Conservation (phyloP, 768 basidiomycete genomes). For the Agrocybe praecox region DNA sequence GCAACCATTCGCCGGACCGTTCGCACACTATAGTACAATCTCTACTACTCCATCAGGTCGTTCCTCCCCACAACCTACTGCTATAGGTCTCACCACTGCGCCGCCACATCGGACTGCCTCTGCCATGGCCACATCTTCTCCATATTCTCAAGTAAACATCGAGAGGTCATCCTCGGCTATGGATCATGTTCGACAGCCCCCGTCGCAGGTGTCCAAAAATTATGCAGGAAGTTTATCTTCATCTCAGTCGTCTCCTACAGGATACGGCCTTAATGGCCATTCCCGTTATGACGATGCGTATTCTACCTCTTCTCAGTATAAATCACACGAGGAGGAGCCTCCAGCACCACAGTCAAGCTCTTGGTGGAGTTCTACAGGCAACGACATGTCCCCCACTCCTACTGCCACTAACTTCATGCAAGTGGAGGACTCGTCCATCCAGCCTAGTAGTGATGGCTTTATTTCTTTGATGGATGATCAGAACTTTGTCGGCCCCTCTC, state of each 20-base stretch:
- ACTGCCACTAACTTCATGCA: constrained; percentile 68
- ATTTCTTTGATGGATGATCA: constrained; percentile 81
- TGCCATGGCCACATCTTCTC: constrained; percentile 61
- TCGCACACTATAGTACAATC: constrained; percentile 92
- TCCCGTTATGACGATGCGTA: constrained; percentile 10
- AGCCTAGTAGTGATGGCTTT: constrained; percentile 60
- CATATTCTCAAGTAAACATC: constrained; percentile 51
- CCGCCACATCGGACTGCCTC: constrained; percentile 69
- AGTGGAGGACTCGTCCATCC: constrained; percentile 44
- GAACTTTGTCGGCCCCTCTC: constrained; percentile 40
- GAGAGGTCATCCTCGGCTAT: constrained; percentile 80
- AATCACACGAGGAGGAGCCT: constrained; percentile 27
- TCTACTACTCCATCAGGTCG: constrained; percentile 74
- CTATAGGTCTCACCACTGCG: constrained; percentile 35
- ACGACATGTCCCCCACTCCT: constrained; percentile 53
- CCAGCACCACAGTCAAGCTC: constrained; percentile 39
- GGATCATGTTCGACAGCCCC: constrained; percentile 64
- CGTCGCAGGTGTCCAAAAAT: constrained; percentile 53
- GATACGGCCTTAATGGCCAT: constrained; percentile 36
- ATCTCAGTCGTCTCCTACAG: constrained; percentile 24
- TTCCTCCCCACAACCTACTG: constrained; percentile 73
- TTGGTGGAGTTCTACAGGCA: constrained; percentile 64
- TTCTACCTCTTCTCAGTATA: constrained; percentile 4
- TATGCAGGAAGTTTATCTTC: constrained; percentile 51
- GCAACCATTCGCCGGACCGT: constrained; percentile 70